phyloP scores from a whole-genome alignment of 768 basidiomycete species.

The Stropharia rugosoannulata region DNA sequence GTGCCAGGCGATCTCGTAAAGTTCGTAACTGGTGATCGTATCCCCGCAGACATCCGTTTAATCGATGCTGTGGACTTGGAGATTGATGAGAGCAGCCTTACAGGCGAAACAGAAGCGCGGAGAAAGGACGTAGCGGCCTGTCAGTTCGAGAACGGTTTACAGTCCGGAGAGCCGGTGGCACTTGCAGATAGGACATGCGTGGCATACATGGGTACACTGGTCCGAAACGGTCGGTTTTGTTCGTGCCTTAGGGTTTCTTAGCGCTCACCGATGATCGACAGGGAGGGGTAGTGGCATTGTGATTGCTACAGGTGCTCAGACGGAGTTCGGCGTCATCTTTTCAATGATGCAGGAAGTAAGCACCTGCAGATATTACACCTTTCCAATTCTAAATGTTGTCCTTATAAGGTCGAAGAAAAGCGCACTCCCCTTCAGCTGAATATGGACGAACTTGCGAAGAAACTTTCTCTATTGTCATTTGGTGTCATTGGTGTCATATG shows the following conservation, averaged over 20 bases:
- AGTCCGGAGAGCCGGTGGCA: conserved; percentile 43
- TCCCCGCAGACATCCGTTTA: conserved; percentile 91
- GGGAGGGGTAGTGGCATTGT: conserved; percentile 86
- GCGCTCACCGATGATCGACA: conserved; percentile 21
- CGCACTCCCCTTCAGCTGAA: conserved; percentile 89
- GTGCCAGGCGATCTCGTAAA: conserved; percentile 93
- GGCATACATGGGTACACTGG: conserved; percentile 95
- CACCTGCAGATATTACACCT: conserved; percentile 8
- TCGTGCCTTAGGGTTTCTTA: background rate
- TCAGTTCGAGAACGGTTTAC: conserved; percentile 34
- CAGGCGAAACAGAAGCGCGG: conserved; percentile 87
- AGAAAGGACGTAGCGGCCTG: conserved; percentile 64
- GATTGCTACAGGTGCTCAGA: conserved; percentile 81
- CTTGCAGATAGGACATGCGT: conserved; percentile 86
- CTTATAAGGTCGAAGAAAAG: conserved; percentile 67
- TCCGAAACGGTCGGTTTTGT: conserved; percentile 69
- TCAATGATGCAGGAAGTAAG: conserved; percentile 95
- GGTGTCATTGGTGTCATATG: conserved; percentile 94
- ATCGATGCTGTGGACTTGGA: conserved; percentile 83
- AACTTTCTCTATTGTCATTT: conserved; percentile 87
- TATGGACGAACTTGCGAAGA: conserved; percentile 97
- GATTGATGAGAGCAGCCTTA: conserved; percentile 93
- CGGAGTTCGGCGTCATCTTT: conserved; percentile 96
- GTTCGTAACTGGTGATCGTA: conserved; percentile 88
- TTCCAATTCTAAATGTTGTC: background rate